Conservation (phyloP, 2,329 filamentous ascomycete genomes). For the Beauveria australis region DNA sequence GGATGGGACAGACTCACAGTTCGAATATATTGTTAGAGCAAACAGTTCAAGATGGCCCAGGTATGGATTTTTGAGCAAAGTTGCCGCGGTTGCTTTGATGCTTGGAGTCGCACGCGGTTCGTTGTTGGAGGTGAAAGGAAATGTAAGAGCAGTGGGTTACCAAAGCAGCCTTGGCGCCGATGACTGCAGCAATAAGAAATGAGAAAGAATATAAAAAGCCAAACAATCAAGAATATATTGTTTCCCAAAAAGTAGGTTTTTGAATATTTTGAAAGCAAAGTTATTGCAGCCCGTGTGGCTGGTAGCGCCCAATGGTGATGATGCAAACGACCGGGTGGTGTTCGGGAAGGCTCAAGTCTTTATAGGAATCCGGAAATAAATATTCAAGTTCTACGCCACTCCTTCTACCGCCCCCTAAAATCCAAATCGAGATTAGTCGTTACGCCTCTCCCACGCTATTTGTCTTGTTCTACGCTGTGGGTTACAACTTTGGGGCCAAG, state of each 20-base stretch:
- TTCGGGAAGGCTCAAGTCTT: not conserved
- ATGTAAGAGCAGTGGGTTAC: not conserved
- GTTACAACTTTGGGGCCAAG: not conserved
- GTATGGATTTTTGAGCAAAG: not conserved
- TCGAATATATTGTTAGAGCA: not conserved
- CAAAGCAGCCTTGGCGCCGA: not conserved
- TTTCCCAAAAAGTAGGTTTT: not conserved
- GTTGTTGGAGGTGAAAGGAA: not conserved
- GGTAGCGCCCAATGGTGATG: not conserved
- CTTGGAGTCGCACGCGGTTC: not conserved
- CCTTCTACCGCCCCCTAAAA: not conserved
- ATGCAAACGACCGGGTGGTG: not conserved
- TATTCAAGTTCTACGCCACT: not conserved
- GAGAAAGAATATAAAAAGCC: too few species aligned
- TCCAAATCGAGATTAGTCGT: not conserved
- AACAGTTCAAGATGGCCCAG: not conserved
- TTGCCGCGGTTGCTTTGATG: not conserved
- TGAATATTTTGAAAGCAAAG: not conserved
- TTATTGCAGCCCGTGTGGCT: not conserved
- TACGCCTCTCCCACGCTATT: not conserved
- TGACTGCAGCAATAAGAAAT: not conserved
- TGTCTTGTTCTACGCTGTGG: not conserved
- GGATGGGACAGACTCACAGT: not conserved
- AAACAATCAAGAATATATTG: not conserved
- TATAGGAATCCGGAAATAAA: not conserved